Evolutionary conservation across 306 rosid genomes (phyloP).

Genomic region (Luffa aegyptiaca): DNA sequence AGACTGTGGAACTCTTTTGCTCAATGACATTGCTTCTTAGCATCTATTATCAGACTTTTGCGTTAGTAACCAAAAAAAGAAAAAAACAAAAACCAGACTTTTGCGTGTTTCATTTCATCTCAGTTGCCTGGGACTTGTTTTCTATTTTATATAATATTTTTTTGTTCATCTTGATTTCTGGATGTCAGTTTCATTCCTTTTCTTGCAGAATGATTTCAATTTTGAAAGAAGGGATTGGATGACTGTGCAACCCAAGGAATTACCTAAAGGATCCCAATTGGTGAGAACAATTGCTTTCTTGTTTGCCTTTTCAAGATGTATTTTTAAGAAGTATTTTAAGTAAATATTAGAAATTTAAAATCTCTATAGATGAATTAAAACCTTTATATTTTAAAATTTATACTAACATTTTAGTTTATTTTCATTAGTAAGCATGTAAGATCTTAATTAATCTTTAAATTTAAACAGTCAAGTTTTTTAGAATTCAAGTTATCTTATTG

Average conservation of each 20-base stretch:
- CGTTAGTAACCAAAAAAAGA: too few species aligned
- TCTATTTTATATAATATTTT: background rate
- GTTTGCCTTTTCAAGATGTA: background rate
- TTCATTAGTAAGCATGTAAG: background rate
- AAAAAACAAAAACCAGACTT: background rate
- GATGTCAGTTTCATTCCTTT: background rate
- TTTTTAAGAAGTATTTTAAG: background rate
- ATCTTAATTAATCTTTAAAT: background rate
- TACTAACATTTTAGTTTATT: background rate
- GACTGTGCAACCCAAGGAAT: conserved; percentile 49
- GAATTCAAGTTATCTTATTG: background rate
- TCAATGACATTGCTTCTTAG: background rate
- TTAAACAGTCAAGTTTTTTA: background rate
- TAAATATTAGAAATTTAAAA: background rate
- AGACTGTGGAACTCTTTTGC: background rate
- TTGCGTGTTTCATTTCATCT: background rate
- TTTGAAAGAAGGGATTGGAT: conserved; percentile 95
- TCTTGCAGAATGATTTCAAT: conserved; percentile 67
- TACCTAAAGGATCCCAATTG: conserved; percentile 62
- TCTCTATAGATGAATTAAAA: background rate
- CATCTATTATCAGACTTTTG: background rate
- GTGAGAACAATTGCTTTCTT: conserved; percentile 30
- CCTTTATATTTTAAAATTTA: background rate
- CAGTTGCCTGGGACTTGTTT: background rate
- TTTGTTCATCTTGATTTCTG: background rate